These are phyloP conservation scores for Smallanthus sonchifolius DNA, from an alignment of 129 eudicot genomes.

Conservation along the genomic window DNA sequence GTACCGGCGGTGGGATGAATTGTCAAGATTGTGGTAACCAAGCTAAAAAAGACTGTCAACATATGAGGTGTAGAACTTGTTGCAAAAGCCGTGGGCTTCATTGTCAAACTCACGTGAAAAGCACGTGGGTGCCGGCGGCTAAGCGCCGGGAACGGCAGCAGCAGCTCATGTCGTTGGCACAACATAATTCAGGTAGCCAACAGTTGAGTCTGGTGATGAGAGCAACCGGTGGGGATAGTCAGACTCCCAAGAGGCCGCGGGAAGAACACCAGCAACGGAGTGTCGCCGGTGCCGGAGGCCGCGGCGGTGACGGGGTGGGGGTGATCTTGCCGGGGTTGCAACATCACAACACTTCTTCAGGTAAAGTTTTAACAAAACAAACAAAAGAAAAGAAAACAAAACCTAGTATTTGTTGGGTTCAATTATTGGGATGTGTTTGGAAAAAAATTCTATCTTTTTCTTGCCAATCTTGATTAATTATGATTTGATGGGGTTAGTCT, in stretches of 20 bases:
- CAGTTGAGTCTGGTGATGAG: slow-evolving; percentile 39
- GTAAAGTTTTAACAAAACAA: slow-evolving; percentile 21
- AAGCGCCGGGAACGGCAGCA: slow-evolving; percentile 77
- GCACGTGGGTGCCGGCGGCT: slow-evolving; percentile 97
- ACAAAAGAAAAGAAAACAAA: neutral
- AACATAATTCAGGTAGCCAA: slow-evolving; percentile 28
- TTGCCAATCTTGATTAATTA: slow-evolving; percentile 28
- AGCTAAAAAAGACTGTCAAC: slow-evolving; percentile 75
- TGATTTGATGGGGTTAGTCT: slow-evolving; percentile 19
- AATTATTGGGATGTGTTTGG: too few species aligned
- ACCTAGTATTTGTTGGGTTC: slow-evolving; percentile 21
- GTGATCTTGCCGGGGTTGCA: slow-evolving; percentile 24
- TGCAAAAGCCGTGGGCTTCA: slow-evolving; percentile 73
- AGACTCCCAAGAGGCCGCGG: slow-evolving; percentile 36
- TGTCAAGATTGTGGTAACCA: slow-evolving; percentile 95
- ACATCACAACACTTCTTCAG: slow-evolving; percentile 32
- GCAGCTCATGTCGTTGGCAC: slow-evolving; percentile 33
- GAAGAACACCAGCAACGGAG: slow-evolving; percentile 31
- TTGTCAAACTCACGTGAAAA: slow-evolving; percentile 79
- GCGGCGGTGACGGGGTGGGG: neutral
- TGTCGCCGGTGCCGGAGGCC: slow-evolving; percentile 14
- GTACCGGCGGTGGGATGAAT: slow-evolving; percentile 31
- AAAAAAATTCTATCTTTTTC: slow-evolving; percentile 5
- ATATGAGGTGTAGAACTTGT: slow-evolving; percentile 81
- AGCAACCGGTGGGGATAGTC: slow-evolving; percentile 25